phyloP scores from a whole-genome alignment of 495 filamentous ascomycete genomes.

The Lasiosphaeria miniovina region DNA sequence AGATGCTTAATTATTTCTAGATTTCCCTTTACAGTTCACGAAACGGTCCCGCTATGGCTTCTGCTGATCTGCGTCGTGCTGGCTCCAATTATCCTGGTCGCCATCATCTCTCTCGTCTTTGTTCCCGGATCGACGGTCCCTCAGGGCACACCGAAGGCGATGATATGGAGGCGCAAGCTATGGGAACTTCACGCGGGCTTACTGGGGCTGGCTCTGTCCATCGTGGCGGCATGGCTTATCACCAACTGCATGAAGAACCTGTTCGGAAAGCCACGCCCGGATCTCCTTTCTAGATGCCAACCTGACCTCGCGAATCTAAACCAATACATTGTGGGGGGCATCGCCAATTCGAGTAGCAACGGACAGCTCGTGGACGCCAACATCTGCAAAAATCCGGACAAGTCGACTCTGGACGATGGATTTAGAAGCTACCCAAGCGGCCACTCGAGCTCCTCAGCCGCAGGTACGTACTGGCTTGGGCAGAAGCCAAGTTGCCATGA shows the following conservation, averaged over 20 bases:
- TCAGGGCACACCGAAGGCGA: conserved; percentile 60
- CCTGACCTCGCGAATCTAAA: conserved; percentile 48
- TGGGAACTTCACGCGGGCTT: conserved; percentile 85
- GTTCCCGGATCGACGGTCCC: conserved; percentile 60
- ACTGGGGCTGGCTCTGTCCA: conserved; percentile 66
- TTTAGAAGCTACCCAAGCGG: conserved; percentile 84
- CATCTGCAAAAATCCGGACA: conserved; percentile 70
- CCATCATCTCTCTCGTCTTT: conserved; percentile 68
- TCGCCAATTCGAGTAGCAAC: conserved; percentile 28
- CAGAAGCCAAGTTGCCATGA: background rate
- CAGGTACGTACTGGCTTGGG: conserved; percentile 37
- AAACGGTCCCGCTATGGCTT: conserved; percentile 63
- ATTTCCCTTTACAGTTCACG: conserved; percentile 71
- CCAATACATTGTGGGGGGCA: conserved; percentile 43
- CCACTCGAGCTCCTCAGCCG: conserved; percentile 61
- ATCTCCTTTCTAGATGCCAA: conserved; percentile 69
- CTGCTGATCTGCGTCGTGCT: conserved; percentile 55
- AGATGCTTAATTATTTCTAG: conserved; percentile 47
- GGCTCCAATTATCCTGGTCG: conserved; percentile 63
- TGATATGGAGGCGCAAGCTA: conserved; percentile 69
- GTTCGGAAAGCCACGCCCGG: conserved; percentile 80
- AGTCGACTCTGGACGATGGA: conserved; percentile 69
- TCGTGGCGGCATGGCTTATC: conserved; percentile 68
- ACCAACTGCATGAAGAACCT: conserved; percentile 83
- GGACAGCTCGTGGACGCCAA: conserved; percentile 59